Conservation (phyloP, 2,329 filamentous ascomycete genomes). For the Coniochaeta sp. region DNA sequence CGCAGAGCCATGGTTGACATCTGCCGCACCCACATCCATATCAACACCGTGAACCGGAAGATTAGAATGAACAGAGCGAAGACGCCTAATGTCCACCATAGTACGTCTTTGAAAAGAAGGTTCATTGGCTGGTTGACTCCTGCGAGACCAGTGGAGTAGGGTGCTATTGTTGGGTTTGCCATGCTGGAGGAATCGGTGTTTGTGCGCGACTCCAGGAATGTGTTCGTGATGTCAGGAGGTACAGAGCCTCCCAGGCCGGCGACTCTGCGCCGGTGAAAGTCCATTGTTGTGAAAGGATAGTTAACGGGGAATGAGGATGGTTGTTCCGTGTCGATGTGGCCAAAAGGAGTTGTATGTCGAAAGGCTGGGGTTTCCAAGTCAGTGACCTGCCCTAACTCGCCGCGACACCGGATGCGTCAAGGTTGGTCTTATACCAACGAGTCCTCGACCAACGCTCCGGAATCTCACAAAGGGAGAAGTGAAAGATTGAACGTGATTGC, state of each 20-base stretch:
- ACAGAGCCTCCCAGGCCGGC: constrained; percentile 14
- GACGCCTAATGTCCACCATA: constrained; percentile 56
- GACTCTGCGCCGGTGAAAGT: constrained; percentile 20
- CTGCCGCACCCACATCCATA: constrained; percentile 50
- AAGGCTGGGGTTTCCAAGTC: background rate
- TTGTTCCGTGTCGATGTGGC: background rate
- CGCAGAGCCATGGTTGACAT: constrained; percentile 50
- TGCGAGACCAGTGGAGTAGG: constrained; percentile 48
- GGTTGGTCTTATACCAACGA: background rate
- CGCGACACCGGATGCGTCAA: background rate
- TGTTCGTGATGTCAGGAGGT: background rate
- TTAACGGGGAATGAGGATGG: background rate
- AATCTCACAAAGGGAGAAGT: background rate
- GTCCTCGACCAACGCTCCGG: background rate
- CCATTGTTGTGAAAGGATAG: constrained; percentile 19
- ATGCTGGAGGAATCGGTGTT: constrained; percentile 19
- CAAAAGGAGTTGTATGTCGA: background rate
- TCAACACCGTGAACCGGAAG: constrained; percentile 46
- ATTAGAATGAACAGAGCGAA: constrained; percentile 45
- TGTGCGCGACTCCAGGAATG: constrained; percentile 6
- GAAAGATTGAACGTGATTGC: background rate
- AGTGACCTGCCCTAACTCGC: too few species aligned
- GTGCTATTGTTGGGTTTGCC: constrained; percentile 42
- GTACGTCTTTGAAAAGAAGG: constrained; percentile 45
- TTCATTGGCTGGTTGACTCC: constrained; percentile 56